phyloP scores from a whole-genome alignment of 1,284 basidiomycete genomes.

The Fomitopsis betulina region DNA sequence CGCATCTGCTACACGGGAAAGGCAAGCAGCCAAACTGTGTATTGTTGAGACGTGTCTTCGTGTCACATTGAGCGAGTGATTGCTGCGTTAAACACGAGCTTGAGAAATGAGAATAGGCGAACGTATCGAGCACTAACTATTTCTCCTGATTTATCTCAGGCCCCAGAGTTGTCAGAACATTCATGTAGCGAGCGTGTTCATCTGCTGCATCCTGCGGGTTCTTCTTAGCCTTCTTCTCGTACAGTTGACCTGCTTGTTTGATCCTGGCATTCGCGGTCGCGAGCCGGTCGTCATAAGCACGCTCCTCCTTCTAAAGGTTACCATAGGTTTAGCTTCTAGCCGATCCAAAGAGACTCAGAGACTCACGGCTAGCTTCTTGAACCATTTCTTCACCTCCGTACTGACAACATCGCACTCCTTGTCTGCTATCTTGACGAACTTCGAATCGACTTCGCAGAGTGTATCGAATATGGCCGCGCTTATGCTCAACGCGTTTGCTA shows the following conservation, averaged over 20 bases:
- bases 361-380: constrained; percentile 72
- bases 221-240: constrained; percentile 78
- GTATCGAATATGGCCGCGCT: constrained; percentile 65
- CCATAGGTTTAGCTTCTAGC: not conserved
- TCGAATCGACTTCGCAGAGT: constrained; percentile 62
- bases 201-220: constrained; percentile 62
- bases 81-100: constrained; percentile 34
- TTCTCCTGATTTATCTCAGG: constrained; percentile 77
- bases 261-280: constrained; percentile 66
- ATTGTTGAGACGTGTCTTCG: constrained; percentile 57
- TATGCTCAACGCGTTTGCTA: constrained; percentile 62
- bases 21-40: constrained; percentile 54
- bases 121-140: constrained; percentile 43
- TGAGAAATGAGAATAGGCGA: not conserved
- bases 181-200: constrained; percentile 73
- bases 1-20: constrained; percentile 67
- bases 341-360: not conserved
- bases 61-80: constrained; percentile 59
- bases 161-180: constrained; percentile 65
- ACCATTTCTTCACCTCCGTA: constrained; percentile 75
- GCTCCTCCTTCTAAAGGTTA: constrained; percentile 66
- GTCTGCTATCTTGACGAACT: constrained; percentile 69
- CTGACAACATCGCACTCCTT: constrained; percentile 66
- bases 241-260: constrained; percentile 68
- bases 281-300: constrained; percentile 66